Evolutionary conservation across 192 early-diverging fungal species (phyloP), one percentile per base, ranked within the genome.

Genomic region (Chytriomyces hyalinus): DNA sequence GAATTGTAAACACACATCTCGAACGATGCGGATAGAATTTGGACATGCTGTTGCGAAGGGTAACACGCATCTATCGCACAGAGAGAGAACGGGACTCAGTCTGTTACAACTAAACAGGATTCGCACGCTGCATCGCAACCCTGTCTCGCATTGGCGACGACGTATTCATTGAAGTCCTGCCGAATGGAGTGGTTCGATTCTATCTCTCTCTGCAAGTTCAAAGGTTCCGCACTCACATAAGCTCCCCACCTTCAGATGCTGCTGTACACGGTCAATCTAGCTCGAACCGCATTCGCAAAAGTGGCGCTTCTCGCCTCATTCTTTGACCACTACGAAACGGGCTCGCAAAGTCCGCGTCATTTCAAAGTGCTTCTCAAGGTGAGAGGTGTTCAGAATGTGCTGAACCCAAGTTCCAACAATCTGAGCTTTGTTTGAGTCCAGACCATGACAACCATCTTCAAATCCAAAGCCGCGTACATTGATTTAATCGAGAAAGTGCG

Each of bases 181-280:
- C 84, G 6, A 80, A 87, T 61, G 53, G 53, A 57, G 53, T 57
- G 53, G 53, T 57, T 20, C 13, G 53, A 13, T 13, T 51, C 57
- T 66, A 4, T 22, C 28, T 28, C n/a, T 47, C n/a, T 20, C 65
- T 36, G 2, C 45, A 9, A 46, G n/a, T 70, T 15, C 20, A 10
- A 51, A 20, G 22, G 17, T 15, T 26, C 49, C 45, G 9, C 24
- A 45, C 66, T 24, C 47, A 7, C 47, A n/a, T 0, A 67, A 22
- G 15, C 15, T 53, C 44, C n/a, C 44, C 2, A 26, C 22, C 10
- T 65, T 51, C 49, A 83, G 79, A 65, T 82, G 17, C 57, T 74
- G 15, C 84, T 93, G 20, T 85, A 86, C n/a, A 86, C 89, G 3
- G 82, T 91, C 71, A 93, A 92, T 75, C 82, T 90, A 7, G 86